These are phyloP conservation scores for Anthracocystis setariae DNA, from an alignment of 1,284 basidiomycete genomes.

Conservation along the genomic window DNA sequence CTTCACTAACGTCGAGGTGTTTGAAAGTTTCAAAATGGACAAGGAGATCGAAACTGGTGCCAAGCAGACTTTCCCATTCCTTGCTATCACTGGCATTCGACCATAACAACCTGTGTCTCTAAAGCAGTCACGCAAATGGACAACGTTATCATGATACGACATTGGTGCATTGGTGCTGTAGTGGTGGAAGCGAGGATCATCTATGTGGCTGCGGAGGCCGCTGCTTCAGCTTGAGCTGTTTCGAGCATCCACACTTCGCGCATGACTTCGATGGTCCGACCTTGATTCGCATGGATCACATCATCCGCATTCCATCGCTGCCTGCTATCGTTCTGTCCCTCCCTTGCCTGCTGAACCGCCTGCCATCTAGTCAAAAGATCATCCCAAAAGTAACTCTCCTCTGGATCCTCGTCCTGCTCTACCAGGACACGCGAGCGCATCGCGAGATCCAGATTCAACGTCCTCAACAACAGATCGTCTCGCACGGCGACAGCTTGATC, in stretches of 20 bases:
- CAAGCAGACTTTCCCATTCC: conserved; percentile 29
- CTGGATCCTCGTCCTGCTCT: conserved; percentile 10
- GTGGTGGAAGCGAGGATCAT: neutral
- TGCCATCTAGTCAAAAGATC: conserved; percentile 28
- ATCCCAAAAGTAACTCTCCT: conserved; percentile 14
- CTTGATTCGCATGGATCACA: conserved; percentile 10
- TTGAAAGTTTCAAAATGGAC: conserved; percentile 41
- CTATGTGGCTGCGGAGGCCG: neutral
- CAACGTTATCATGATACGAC: neutral
- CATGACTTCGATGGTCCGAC: conserved; percentile 25
- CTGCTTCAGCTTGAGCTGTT: neutral
- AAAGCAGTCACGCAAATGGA: neutral
- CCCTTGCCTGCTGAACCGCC: conserved; percentile 10
- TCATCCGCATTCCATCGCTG: conserved; percentile 12
- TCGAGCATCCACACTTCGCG: conserved; percentile 35
- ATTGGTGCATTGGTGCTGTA: neutral
- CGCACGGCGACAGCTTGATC: conserved; percentile 21
- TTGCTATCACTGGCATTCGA: conserved; percentile 37
- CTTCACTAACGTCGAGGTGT: conserved; percentile 38
- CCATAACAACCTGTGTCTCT: conserved; percentile 3
- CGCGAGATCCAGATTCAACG: conserved; percentile 15
- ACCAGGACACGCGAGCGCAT: neutral
- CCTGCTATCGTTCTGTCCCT: conserved; percentile 4
- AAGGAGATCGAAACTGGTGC: conserved; percentile 28
- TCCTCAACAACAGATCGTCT: conserved; percentile 39